Evolutionary conservation across 139 green algal species (phyloP).

Genomic region (Parachlorella kessleri): DNA sequence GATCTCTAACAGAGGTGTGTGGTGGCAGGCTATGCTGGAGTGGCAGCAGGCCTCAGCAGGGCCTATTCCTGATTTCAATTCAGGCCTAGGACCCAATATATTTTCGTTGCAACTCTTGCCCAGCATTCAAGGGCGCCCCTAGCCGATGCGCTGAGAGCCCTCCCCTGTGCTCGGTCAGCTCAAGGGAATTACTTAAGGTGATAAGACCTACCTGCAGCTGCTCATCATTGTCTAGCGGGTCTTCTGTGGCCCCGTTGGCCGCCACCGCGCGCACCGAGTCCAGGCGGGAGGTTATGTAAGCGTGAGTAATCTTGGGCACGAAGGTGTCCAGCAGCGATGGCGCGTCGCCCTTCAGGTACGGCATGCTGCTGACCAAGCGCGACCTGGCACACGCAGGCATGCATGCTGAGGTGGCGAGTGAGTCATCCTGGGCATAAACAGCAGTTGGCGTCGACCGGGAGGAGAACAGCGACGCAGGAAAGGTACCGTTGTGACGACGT

Average conservation of each 20-base stretch:
- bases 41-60: too few relatives aligned
- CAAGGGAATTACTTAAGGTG: neutral
- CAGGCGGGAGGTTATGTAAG: constrained; percentile 89
- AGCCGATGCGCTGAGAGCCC: too few relatives aligned
- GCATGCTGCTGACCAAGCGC: constrained; percentile 88
- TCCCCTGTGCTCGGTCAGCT: too few relatives aligned
- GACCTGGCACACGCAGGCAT: constrained; percentile 28
- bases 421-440: neutral
- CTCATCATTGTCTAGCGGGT: constrained; percentile 95
- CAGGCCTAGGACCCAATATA: too few relatives aligned
- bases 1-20: too few relatives aligned
- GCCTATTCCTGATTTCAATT: too few relatives aligned
- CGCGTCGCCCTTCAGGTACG: constrained; percentile 94
- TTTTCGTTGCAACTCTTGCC: too few relatives aligned
- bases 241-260: constrained; percentile 64
- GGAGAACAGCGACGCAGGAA: neutral
- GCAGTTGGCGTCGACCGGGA: neutral
- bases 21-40: too few relatives aligned
- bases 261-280: constrained; percentile 75
- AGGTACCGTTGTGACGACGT: too few relatives aligned
- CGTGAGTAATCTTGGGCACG: constrained; percentile 91
- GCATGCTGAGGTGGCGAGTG: neutral
- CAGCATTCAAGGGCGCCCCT: too few relatives aligned
- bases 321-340: constrained; percentile 91
- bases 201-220: constrained; percentile 57